Percentiles rank a stretch among this genome's conserved stretches.
Conservation (phyloP, 2,329 filamentous ascomycete species). For the Ophiocordyceps camponoti-saundersi region DNA sequence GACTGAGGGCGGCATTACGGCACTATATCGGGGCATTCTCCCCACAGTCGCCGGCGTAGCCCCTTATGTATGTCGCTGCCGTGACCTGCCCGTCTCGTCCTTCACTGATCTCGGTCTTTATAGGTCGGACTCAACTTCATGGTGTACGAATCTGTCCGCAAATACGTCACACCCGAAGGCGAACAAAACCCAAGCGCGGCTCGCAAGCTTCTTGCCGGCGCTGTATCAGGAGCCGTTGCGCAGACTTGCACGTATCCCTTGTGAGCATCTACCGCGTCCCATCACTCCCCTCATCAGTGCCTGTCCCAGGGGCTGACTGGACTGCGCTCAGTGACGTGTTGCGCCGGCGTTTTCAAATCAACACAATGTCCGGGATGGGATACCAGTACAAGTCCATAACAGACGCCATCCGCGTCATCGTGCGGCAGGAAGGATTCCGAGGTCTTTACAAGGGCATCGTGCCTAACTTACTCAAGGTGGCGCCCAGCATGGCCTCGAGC, state of each 20-base stretch:
- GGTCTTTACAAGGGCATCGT: constrained; percentile 94
- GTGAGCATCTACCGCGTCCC: constrained; percentile 34
- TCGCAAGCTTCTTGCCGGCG: constrained; percentile 77
- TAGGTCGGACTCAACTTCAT: constrained; percentile 95
- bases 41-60: constrained; percentile 92
- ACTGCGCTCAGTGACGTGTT: constrained; percentile 55
- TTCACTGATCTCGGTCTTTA: background rate
- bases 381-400: constrained; percentile 83
- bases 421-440: constrained; percentile 64
- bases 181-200: constrained; percentile 64
- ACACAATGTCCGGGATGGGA: constrained; percentile 97
- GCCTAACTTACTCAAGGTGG: constrained; percentile 90
- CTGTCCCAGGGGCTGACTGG: constrained; percentile 6
- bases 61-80: constrained; percentile 50
- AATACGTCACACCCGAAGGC: constrained; percentile 72
- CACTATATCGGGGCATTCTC: constrained; percentile 86
- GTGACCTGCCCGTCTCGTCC: background rate
- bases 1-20: constrained; percentile 68
- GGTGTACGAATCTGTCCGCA: constrained; percentile 83
- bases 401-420: constrained; percentile 68
- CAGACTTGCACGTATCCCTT: constrained; percentile 98
- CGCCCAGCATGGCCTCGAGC: constrained; percentile 94
- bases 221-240: constrained; percentile 87
- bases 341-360: constrained; percentile 89
- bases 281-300: background rate